Base-by-base conservation (phyloP, 345 rosid genomes). In the Eucalyptus urophylla region DNA sequence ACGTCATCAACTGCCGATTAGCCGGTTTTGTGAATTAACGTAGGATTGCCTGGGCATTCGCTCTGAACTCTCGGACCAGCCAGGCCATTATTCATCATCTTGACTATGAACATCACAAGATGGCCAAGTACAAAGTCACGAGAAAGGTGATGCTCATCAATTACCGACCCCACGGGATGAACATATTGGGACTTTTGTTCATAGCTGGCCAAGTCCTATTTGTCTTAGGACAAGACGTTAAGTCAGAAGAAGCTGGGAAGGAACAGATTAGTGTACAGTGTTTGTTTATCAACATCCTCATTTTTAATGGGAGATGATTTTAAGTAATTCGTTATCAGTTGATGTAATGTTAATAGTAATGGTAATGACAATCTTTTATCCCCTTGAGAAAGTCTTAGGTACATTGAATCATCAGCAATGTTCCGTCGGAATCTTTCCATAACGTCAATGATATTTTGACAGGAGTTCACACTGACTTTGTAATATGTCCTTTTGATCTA, bases 391-490 rank as follows among this genome's bases (percentile, higher is more conserved):
- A 31, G 22, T 31, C 40, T 12, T 3, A 67, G 12, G 11, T 67
- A 8, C 80, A 31, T 10, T 8, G 43, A 31, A 67, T 67, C 1
- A 67, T 15, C 6, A 33, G 40, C 40, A 4, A 67, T 31, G 80
- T 67, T 31, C 80, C 21, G 22, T 15, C 0, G 37, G 17, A 15
- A n/a, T n/a, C 10, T 65, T 65, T 65, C 22, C 5, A 67, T 21
- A 67, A 33, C 2, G 2, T 2, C 21, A 0, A 31, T 15, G 5
- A 67, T 3, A 8, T 31, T 67, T 21, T 3, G 40, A 67, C 0
- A 11, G 15, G 6, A 24, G 80, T 37, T 33, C 43, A 7, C 22
- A 8, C 11, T 16, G 11, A 29, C 1, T 67, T 16, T 8, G 7
- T 2, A 67, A 16, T 33, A 4, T 37, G 43, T 8, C 80, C 5